These are phyloP conservation scores for Erysimum cheiri DNA, from an alignment of 441 rosid genomes.

Conservation along the genomic window DNA sequence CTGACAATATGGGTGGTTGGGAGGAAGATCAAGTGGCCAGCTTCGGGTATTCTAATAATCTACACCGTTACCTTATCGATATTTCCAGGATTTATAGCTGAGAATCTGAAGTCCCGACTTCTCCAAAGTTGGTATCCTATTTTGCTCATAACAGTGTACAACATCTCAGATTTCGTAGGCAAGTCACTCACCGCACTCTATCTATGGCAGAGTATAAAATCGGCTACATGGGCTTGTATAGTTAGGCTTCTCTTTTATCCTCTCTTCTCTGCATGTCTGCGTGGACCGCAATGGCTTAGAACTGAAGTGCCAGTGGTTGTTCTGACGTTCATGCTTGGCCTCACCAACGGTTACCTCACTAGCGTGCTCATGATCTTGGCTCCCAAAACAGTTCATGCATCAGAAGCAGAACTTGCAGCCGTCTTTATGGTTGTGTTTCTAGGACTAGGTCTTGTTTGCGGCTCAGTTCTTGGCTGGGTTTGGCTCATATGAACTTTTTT, in stretches of 20 bases:
- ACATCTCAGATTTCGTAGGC: constrained; percentile 74
- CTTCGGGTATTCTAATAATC: constrained; percentile 58
- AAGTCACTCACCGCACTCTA: constrained; percentile 76
- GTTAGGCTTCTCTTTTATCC: constrained; percentile 73
- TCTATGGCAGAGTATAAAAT: constrained; percentile 54
- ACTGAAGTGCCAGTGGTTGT: constrained; percentile 64
- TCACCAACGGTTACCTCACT: constrained; percentile 81
- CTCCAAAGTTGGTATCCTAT: constrained; percentile 85
- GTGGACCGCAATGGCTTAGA: constrained; percentile 79
- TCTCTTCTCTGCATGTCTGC: constrained; percentile 68
- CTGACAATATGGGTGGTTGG: constrained; percentile 56
- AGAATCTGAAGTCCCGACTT: constrained; percentile 58
- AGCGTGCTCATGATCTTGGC: constrained; percentile 78
- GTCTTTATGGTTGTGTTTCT: constrained; percentile 72
- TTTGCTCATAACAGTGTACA: constrained; percentile 72
- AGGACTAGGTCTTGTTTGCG: constrained; percentile 74
- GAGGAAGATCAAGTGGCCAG: constrained; percentile 61
- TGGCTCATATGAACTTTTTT: constrained; percentile 58
- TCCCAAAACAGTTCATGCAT: constrained; percentile 68
- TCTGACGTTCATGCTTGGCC: constrained; percentile 72
- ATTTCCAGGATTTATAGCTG: constrained; percentile 85
- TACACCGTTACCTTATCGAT: constrained; percentile 79
- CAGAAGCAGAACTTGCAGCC: constrained; percentile 81
- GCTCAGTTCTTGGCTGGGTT: constrained; percentile 85
- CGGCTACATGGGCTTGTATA: constrained; percentile 66